Conservation (phyloP, 202 grass and related monocot genomes). For the Panicum hallii region DNA sequence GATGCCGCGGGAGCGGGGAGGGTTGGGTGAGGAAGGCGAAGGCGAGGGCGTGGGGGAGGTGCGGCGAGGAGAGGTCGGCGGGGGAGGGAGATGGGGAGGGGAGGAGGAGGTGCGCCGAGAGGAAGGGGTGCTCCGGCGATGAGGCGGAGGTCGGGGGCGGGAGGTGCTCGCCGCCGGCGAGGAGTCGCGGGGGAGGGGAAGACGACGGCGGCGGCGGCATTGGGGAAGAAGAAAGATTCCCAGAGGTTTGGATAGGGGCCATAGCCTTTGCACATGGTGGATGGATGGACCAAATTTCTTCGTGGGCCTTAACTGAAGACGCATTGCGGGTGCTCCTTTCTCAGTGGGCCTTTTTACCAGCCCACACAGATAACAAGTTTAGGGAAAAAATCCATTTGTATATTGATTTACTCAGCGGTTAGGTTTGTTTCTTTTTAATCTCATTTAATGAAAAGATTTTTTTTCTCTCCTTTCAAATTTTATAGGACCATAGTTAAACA, state of each 20-base stretch:
- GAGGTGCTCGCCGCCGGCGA: constrained; percentile 53
- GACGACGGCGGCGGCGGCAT: constrained; percentile 19
- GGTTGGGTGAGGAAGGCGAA: constrained; percentile 47
- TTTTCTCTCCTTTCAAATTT: background rate
- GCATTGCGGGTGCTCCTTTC: too few species aligned
- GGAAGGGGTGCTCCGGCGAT: constrained; percentile 43
- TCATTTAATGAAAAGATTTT: background rate
- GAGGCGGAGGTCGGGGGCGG: constrained; percentile 21
- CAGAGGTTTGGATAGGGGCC: background rate
- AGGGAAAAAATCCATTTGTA: too few species aligned
- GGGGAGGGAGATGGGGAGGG: constrained; percentile 17
- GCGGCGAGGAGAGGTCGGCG: constrained; percentile 43
- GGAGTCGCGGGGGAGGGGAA: constrained; percentile 7
- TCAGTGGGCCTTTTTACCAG: too few species aligned
- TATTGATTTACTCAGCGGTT: too few species aligned
- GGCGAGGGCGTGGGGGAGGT: constrained; percentile 45
- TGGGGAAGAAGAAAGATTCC: background rate
- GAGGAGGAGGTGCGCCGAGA: constrained; percentile 41
- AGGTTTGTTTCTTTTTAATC: too few species aligned
- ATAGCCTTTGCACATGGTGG: too few species aligned
- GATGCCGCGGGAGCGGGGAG: constrained; percentile 28
- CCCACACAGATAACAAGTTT: too few species aligned
- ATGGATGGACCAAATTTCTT: too few species aligned
- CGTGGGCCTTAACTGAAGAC: too few species aligned
- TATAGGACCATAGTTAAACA: background rate